Conservation (phyloP, 208 protist genomes). For the Leptomonas pyrrhocoris region DNA sequence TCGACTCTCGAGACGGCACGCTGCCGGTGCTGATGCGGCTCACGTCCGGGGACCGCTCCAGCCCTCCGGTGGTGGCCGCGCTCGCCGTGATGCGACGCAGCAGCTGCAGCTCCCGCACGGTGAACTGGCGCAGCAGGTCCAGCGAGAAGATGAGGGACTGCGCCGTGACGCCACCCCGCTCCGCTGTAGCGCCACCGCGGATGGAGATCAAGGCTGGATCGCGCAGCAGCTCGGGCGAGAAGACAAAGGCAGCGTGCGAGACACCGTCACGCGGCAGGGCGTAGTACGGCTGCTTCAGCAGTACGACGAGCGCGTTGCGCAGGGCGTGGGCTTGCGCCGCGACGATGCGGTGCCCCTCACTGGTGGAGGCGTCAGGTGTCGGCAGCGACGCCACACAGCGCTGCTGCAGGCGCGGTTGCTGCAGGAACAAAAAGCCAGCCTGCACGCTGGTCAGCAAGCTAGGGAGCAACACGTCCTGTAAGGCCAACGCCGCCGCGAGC, state of each 20-base stretch:
- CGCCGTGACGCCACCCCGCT: neutral
- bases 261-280: conserved; percentile 27
- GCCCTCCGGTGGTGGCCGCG: neutral
- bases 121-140: conserved; percentile 64
- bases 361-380: neutral
- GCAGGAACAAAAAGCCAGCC: conserved; percentile 46
- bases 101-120: conserved; percentile 61
- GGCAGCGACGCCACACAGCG: conserved; percentile 25
- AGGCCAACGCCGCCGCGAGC: conserved; percentile 41
- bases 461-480: conserved; percentile 36
- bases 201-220: neutral
- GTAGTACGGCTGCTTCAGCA: conserved; percentile 23
- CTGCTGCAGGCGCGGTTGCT: conserved; percentile 25
- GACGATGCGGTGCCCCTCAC: conserved; percentile 21
- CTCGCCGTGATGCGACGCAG: conserved; percentile 40
- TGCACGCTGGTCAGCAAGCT: conserved; percentile 49
- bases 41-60: conserved; percentile 28
- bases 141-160: conserved; percentile 38
- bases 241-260: conserved; percentile 27
- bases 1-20: conserved; percentile 43
- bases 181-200: neutral
- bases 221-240: conserved; percentile 24
- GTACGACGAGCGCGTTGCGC: conserved; percentile 24
- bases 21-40: conserved; percentile 18
- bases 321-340: conserved; percentile 23